Conservation (phyloP, 2,329 filamentous ascomycete species). For the Chaetothyriales sp. region DNA sequence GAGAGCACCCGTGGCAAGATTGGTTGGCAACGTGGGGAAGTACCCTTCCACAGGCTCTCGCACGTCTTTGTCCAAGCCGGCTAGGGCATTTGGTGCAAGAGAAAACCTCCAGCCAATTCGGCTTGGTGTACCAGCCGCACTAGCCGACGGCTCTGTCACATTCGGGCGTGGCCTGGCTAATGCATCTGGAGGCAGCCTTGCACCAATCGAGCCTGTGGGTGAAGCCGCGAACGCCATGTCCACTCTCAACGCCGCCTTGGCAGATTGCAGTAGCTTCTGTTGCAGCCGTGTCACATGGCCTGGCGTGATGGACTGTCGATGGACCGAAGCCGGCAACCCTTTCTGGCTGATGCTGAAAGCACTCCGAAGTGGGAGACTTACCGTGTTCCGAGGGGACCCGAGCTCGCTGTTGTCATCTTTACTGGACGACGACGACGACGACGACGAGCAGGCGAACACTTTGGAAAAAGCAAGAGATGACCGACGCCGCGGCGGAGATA, state of each 20-base stretch:
- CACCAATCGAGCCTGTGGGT: slow-evolving; percentile 16
- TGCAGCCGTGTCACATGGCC: slow-evolving; percentile 16
- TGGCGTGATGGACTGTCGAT: slow-evolving; percentile 9
- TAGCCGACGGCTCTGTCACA: not conserved
- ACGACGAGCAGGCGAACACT: slow-evolving; percentile 3
- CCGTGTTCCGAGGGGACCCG: not conserved
- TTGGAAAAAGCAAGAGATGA: slow-evolving; percentile 16
- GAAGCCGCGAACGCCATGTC: slow-evolving; percentile 17
- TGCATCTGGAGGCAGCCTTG: slow-evolving; percentile 10
- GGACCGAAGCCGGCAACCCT: slow-evolving; percentile 4
- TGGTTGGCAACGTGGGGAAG: slow-evolving; percentile 14
- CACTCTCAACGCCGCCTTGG: slow-evolving; percentile 13
- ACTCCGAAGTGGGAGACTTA: not conserved
- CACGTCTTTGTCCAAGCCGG: slow-evolving; percentile 15
- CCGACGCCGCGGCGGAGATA: slow-evolving; percentile 14
- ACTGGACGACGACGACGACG: not conserved
- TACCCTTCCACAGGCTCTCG: slow-evolving; percentile 16
- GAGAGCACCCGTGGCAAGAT: slow-evolving; percentile 1
- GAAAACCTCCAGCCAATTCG: slow-evolving; percentile 17
- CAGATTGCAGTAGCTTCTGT: slow-evolving; percentile 14
- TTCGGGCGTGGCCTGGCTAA: not conserved
- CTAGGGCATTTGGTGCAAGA: slow-evolving; percentile 11
- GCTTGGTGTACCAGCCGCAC: not conserved
- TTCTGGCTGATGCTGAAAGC: slow-evolving; percentile 9
- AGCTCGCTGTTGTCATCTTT: not conserved